Base-by-base conservation (phyloP, 352 stramenopile genomes). In the Globisporangium canariense region DNA sequence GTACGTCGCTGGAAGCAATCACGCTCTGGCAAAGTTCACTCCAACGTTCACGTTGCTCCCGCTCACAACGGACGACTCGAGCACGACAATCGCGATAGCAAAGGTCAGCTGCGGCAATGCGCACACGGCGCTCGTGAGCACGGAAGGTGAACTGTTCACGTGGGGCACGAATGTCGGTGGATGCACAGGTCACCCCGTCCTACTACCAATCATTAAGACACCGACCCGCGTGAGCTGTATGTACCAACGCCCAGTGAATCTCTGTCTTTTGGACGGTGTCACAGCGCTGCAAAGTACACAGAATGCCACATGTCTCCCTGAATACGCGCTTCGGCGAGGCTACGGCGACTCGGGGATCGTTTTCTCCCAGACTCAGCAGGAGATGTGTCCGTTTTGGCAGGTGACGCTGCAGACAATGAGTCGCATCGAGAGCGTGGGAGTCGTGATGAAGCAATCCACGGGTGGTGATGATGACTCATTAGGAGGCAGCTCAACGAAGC, bases 351-450 rank as follows among this genome's bases (percentile, higher is more conserved):
- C 6, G 20, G 70, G 55, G n/a, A 53, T 45, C 55, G 22, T 64
- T 5, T 86, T 78, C 36, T 59, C 78, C 0, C 81, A 94, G 60
- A 90, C 85, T 0, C 83, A 91, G 69, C 81, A 89, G 45, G 85
- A 94, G 56, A 55, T 79, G 28, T 91, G 79, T 76, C 85, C 85
- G 5, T 94, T 94, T 56, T 94, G 85, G 85, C 76, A 94, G 41
- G 71, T 84, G 3, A 55, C 62, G 14, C 47, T 89, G 28, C 7
- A 54, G 20, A 50, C 66, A 30, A 66, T 78, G 41, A 77, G 74
- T 56, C 76, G 75, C 4, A 79, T 90, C 38, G 71, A 83, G 46
- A 69, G 60, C 30, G 70, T 89, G 3, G 62, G 71, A 0, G 64
- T 89, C 4, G 54, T 75, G 2, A 46, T 83, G 18, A 69, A 73